Percentiles rank a stretch among this genome's conserved stretches.
These are phyloP conservation scores for Pythium catenulatum DNA, from an alignment of 352 stramenopile genomes.

Conservation along the genomic window DNA sequence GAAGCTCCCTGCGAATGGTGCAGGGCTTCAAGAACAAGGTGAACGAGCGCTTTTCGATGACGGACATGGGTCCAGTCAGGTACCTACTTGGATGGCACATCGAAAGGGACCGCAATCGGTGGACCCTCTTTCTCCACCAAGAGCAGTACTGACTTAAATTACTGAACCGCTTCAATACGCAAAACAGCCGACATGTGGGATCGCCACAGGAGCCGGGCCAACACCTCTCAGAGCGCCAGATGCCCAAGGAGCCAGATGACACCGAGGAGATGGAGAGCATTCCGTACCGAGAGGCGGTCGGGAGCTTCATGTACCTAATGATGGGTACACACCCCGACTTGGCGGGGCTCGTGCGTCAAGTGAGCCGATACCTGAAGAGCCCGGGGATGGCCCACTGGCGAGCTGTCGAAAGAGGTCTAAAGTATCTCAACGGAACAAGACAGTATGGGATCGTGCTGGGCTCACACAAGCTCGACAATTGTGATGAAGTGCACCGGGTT, in stretches of 20 bases:
- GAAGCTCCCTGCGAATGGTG: neutral
- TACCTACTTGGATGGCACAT: slow-evolving; percentile 42
- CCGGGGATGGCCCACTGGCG: slow-evolving; percentile 26
- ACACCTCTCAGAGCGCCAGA: neutral
- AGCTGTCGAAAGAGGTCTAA: neutral
- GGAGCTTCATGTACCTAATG: slow-evolving; percentile 58
- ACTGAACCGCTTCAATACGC: slow-evolving; percentile 10
- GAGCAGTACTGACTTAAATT: slow-evolving; percentile 38
- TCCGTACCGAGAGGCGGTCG: slow-evolving; percentile 36
- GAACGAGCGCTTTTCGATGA: slow-evolving; percentile 16
- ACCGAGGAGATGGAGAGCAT: slow-evolving; percentile 11
- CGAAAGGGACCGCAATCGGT: neutral
- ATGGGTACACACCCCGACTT: slow-evolving; percentile 47
- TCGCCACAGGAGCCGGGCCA: neutral
- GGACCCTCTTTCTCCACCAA: slow-evolving; percentile 39
- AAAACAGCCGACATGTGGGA: neutral
- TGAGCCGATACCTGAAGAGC: slow-evolving; percentile 19
- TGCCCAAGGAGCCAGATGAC: neutral
- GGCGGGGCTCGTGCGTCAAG: slow-evolving; percentile 1
- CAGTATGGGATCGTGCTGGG: slow-evolving; percentile 13
- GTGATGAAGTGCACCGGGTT: no score
- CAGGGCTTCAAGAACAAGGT: neutral
- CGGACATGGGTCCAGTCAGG: neutral
- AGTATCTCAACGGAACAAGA: slow-evolving; percentile 29
- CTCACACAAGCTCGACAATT: no score